Evolutionary conservation across 495 filamentous ascomycete genomes (phyloP).

Genomic region (Penicillium simplicissimum): DNA sequence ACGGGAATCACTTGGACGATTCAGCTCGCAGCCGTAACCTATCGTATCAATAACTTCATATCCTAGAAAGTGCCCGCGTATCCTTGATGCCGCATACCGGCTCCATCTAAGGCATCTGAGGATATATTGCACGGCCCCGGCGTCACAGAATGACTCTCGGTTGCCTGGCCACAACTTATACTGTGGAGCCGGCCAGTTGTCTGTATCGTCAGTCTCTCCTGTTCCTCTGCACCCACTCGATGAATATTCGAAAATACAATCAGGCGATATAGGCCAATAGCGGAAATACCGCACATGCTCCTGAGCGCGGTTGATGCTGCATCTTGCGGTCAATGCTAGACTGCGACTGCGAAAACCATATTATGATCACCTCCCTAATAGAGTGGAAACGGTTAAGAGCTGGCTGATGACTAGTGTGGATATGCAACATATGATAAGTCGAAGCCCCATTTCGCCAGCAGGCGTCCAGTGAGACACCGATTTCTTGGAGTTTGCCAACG

Average conservation of each 20-base stretch:
- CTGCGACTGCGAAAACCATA: conserved; percentile 5
- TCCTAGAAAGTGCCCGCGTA: too few species aligned
- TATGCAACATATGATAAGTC: too few species aligned
- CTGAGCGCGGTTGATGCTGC: neutral
- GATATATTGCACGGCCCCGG: conserved; percentile 10
- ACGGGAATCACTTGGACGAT: too few species aligned
- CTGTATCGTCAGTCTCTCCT: conserved; percentile 8
- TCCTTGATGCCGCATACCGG: too few species aligned
- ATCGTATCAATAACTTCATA: too few species aligned
- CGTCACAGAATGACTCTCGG: neutral
- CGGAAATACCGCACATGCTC: conserved; percentile 9
- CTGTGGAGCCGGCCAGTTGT: neutral
- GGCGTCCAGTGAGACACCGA: too few species aligned
- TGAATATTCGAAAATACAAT: neutral
- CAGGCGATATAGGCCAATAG: conserved; percentile 7
- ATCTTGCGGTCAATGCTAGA: neutral
- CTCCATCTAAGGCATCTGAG: neutral
- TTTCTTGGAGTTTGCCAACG: too few species aligned
- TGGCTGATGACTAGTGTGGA: too few species aligned
- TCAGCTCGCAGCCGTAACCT: too few species aligned
- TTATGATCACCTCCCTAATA: neutral
- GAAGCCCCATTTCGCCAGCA: too few species aligned
- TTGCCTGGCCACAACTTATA: neutral
- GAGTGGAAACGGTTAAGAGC: neutral
- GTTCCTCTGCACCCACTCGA: conserved; percentile 5